phyloP scores from a whole-genome alignment of 768 basidiomycete genomes.

The Clavulina sp. region DNA sequence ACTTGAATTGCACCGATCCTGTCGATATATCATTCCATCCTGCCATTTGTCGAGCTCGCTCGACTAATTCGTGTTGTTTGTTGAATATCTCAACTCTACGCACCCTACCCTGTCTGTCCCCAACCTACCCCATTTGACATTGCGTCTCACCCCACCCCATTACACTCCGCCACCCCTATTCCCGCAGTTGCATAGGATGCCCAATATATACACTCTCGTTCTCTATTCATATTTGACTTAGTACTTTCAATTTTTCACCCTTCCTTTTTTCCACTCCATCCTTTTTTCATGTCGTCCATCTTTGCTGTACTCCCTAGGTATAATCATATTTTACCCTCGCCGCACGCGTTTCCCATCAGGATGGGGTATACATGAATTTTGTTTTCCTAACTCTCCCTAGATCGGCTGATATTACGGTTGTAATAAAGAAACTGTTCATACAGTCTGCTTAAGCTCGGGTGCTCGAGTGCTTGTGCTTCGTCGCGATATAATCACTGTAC shows the following conservation, averaged over 20 bases:
- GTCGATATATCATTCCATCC: not conserved
- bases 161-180: not conserved
- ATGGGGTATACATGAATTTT: too few species aligned
- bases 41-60: not conserved
- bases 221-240: too few species aligned
- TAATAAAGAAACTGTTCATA: too few species aligned
- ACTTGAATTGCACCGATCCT: not conserved
- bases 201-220: not conserved
- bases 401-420: too few species aligned
- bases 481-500: too few species aligned
- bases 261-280: not conserved
- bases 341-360: too few species aligned
- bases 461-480: too few species aligned
- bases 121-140: not conserved
- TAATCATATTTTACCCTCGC: too few species aligned
- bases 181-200: not conserved
- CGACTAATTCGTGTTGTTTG: not conserved
- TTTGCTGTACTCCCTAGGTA: too few species aligned
- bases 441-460: too few species aligned
- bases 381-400: too few species aligned
- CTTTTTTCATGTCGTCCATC: not conserved
- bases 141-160: not conserved
- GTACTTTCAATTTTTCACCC: not conserved
- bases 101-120: not conserved
- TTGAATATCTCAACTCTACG: not conserved